phyloP scores from a whole-genome alignment of 108 stramenopile genomes.

The Schizochytrium sp. region DNA sequence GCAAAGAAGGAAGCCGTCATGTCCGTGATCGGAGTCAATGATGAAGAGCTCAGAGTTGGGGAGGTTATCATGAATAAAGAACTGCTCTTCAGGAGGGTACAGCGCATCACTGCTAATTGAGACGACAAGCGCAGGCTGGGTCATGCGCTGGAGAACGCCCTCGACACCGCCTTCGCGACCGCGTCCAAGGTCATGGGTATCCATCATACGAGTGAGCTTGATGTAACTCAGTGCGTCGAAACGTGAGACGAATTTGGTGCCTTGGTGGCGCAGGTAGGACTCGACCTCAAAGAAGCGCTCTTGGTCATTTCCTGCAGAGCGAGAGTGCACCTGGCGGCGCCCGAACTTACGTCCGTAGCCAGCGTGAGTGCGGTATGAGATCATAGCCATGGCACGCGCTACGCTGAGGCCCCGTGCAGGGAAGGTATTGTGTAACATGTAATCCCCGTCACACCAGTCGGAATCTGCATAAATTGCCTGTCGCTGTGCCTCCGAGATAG shows the following conservation, averaged over 20 bases:
- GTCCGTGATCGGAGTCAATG: constrained; percentile 59
- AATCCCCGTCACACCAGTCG: constrained; percentile 44
- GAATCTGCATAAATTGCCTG: constrained; percentile 60
- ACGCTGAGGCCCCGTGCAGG: constrained; percentile 51
- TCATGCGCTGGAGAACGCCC: constrained; percentile 27
- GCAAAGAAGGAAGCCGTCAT: constrained; percentile 62
- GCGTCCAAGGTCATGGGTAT: constrained; percentile 34
- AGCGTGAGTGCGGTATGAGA: constrained; percentile 55
- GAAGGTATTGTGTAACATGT: constrained; percentile 5
- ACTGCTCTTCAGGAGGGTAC: constrained; percentile 57
- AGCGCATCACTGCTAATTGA: constrained; percentile 46
- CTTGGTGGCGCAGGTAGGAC: constrained; percentile 64
- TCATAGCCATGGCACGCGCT: constrained; percentile 62
- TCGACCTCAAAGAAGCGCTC: constrained; percentile 61
- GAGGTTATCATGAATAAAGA: background rate
- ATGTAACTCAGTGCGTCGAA: constrained; percentile 64
- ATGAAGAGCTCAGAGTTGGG: background rate
- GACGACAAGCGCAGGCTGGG: constrained; percentile 33
- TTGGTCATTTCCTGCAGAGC: constrained; percentile 5
- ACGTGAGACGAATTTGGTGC: constrained; percentile 53
- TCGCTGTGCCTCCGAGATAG: constrained; percentile 61
- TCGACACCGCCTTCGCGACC: constrained; percentile 24
- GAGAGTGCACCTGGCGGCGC: background rate
- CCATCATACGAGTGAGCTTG: constrained; percentile 55
- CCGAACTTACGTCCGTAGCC: constrained; percentile 44